Percentiles rank a stretch among this genome's conserved stretches.
These are phyloP conservation scores for Pseudocercospora fijiensis DNA, from an alignment of 2,329 filamentous ascomycete species.

Conservation along the genomic window DNA sequence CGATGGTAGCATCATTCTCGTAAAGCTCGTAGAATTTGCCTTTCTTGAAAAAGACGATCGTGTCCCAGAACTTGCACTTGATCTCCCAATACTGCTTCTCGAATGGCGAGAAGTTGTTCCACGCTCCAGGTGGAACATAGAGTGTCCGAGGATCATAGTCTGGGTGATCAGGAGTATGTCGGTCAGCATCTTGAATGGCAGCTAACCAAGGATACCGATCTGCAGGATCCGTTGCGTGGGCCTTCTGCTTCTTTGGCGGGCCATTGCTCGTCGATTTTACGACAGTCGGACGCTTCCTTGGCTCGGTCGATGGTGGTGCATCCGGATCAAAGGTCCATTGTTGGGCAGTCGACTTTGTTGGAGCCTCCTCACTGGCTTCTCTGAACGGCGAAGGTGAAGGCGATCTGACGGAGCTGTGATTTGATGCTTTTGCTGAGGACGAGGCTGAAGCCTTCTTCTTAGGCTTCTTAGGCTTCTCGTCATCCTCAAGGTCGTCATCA, in stretches of 20 bases:
- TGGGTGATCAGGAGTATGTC: slow-evolving; percentile 71
- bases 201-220: slow-evolving; percentile 89
- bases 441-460: slow-evolving; percentile 48
- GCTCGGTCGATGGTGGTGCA: slow-evolving; percentile 53
- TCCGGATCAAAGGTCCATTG: slow-evolving; percentile 77
- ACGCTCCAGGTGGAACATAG: slow-evolving; percentile 81
- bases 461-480: slow-evolving; percentile 64
- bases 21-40: slow-evolving; percentile 99
- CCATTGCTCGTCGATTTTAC: slow-evolving; percentile 34
- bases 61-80: slow-evolving; percentile 96
- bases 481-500: slow-evolving; percentile 79
- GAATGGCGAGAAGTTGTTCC: slow-evolving; percentile 83
- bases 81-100: slow-evolving; percentile 99
- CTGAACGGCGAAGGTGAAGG: slow-evolving; percentile 47
- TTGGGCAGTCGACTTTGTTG: slow-evolving; percentile 66
- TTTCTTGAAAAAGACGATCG: slow-evolving; percentile 99
- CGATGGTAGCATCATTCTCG: slow-evolving; percentile 94
- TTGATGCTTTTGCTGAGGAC: slow-evolving; percentile 45
- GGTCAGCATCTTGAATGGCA: slow-evolving; percentile 79
- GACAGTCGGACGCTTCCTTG: slow-evolving; percentile 42
- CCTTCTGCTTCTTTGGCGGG: slow-evolving; percentile 57
- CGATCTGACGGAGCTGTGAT: slow-evolving; percentile 39
- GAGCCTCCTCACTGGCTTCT: slow-evolving; percentile 53
- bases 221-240: slow-evolving; percentile 77
- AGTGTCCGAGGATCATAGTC: slow-evolving; percentile 90